Evolutionary conservation across 1,284 basidiomycete species (phyloP).

Genomic region (Puccinia coronata): DNA sequence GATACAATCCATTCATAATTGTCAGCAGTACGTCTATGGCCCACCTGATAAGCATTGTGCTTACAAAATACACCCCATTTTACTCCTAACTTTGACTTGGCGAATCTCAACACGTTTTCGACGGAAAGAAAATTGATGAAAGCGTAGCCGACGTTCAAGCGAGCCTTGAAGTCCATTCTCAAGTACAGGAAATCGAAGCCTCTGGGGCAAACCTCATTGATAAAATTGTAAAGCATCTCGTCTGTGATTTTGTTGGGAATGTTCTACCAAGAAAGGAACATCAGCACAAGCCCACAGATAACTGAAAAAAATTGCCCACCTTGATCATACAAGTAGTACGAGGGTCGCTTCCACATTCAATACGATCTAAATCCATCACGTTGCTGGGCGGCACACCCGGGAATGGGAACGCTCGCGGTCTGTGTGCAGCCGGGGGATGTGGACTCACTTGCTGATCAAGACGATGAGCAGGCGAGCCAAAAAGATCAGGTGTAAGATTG

Average conservation of each 20-base stretch:
- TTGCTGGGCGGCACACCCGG: slow-evolving; percentile 50
- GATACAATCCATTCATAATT: slow-evolving; percentile 66
- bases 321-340: slow-evolving; percentile 50
- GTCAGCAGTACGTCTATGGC: slow-evolving; percentile 17
- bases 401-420: slow-evolving; percentile 44
- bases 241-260: slow-evolving; percentile 50
- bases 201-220: slow-evolving; percentile 41
- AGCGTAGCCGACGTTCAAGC: slow-evolving; percentile 49
- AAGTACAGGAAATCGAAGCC: slow-evolving; percentile 49
- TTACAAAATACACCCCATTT: slow-evolving; percentile 67
- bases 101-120: slow-evolving; percentile 69
- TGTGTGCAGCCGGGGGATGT: neutral
- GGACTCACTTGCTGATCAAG: slow-evolving; percentile 18
- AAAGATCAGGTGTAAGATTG: slow-evolving; percentile 1
- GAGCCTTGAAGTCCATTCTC: slow-evolving; percentile 50
- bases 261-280: neutral
- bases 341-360: slow-evolving; percentile 48
- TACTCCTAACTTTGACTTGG: slow-evolving; percentile 69
- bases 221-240: slow-evolving; percentile 47
- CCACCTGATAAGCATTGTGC: slow-evolving; percentile 14
- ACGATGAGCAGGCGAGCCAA: neutral
- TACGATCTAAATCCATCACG: slow-evolving; percentile 49
- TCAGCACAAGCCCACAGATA: neutral
- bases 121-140: slow-evolving; percentile 74
- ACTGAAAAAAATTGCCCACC: neutral